Base-by-base conservation (phyloP, 2,329 filamentous ascomycete genomes). In the Xylaria polymorpha region DNA sequence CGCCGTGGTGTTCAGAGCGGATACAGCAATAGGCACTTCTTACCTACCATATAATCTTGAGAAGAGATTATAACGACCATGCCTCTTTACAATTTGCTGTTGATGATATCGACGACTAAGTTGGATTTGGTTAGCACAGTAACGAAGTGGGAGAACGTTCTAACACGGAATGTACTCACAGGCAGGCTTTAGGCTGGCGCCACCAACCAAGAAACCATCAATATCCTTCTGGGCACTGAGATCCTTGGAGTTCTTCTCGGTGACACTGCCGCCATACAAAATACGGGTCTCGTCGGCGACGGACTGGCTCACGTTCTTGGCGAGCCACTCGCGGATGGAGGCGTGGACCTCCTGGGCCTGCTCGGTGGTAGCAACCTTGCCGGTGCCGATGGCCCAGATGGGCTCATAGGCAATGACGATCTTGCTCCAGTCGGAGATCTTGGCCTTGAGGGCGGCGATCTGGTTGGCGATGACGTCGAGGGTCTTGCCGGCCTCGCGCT, bases 401-500 rank as follows among this genome's bases (percentile, higher is more conserved):
- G 96, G 96, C 89, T 99, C 96, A 84, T 99, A 99, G 79, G 96
- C 96, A 78, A 99, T 88, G 81, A 99, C 96, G 74, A 99, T 89
- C 86, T 96, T 96, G 79, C 86, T 88, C 96, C 96, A 99, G 85
- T 97, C 93, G 77, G 89, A 85, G 79, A 93, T 85, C 85, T 92
- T 86, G 77, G 85, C 83, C 81, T 94, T 91, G 73, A 95, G 93
- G 74, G 94, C 94, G 73, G 90, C 88, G 77, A 99, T 89, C 87
- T 99, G 96, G 74, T 84, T 85, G 76, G 92, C 96, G 78, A 97
- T 92, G 72, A 96, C 91, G 60, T 93, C 89, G 79, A 97, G 91
- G 73, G 95, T 98, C 86, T 93, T 91, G 81, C 88, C 87, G 72
- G 88, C 87, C 86, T 98, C 94, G 75, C 95, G 91, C 86, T 97